phyloP scores from a whole-genome alignment of 1,284 basidiomycete species.

The Leucoagaricus sp. region DNA sequence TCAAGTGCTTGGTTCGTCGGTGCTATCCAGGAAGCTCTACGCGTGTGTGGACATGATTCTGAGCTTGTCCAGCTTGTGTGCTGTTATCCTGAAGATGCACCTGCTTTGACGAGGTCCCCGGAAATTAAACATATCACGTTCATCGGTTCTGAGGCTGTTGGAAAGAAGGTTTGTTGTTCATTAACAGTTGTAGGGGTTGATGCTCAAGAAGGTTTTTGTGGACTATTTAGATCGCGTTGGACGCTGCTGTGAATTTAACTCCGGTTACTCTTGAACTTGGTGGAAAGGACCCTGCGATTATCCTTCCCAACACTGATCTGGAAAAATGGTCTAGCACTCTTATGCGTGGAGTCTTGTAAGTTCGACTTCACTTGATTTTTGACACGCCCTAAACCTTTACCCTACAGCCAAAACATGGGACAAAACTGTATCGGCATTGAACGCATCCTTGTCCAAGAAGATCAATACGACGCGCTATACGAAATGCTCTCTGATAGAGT shows the following conservation, averaged over 20 bases:
- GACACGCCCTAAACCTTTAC: conserved; percentile 1
- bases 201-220: neutral
- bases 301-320: conserved; percentile 74
- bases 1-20: conserved; percentile 82
- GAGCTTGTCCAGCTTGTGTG: conserved; percentile 88
- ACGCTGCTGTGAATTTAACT: conserved; percentile 83
- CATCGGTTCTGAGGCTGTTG: conserved; percentile 92
- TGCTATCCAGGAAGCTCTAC: conserved; percentile 74
- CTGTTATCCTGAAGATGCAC: conserved; percentile 88
- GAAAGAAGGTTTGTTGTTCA: conserved; percentile 63
- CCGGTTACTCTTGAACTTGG: conserved; percentile 92
- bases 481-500: conserved; percentile 64
- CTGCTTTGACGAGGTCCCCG: conserved; percentile 79
- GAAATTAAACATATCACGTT: conserved; percentile 84
- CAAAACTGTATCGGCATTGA: conserved; percentile 99
- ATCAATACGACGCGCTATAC: conserved; percentile 76
- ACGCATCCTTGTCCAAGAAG: conserved; percentile 82
- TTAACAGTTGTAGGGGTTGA: neutral
- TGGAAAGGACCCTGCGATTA: conserved; percentile 80
- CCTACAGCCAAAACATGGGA: conserved; percentile 79
- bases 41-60: conserved; percentile 74
- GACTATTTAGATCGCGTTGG: conserved; percentile 64
- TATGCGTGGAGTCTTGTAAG: conserved; percentile 90
- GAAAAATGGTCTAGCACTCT: conserved; percentile 69
- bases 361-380: conserved; percentile 19